Evolutionary conservation across 139 green algal species (phyloP).

Genomic region (Mesotaenium endlicherianum): DNA sequence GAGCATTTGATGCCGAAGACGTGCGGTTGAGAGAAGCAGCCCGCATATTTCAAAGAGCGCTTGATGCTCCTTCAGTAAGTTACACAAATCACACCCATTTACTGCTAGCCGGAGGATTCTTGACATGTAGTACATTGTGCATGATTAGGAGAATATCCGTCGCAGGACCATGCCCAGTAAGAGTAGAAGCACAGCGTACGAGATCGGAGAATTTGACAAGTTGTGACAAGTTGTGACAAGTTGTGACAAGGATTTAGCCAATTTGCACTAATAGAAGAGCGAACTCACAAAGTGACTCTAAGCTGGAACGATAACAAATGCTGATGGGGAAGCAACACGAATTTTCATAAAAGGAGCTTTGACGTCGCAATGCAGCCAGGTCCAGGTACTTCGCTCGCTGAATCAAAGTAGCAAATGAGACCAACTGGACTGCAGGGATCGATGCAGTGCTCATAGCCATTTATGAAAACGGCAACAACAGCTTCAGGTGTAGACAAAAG

Average conservation of each 20-base stretch:
- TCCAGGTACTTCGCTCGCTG: neutral
- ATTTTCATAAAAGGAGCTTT: no score
- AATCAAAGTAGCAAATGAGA: no score
- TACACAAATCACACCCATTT: neutral
- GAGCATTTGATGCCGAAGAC: neutral
- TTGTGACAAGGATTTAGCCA: neutral
- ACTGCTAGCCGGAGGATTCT: neutral
- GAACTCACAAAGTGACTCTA: neutral
- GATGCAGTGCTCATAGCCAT: no score
- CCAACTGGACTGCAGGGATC: no score
- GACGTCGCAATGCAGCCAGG: neutral
- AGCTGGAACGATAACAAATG: neutral
- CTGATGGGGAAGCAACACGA: neutral
- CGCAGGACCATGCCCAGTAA: neutral
- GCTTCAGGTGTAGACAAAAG: no score
- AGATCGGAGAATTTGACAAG: neutral
- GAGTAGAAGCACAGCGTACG: neutral
- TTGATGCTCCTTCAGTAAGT: neutral
- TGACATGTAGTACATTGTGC: neutral
- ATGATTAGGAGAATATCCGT: neutral
- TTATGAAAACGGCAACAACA: no score
- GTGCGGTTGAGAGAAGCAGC: neutral
- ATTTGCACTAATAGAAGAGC: neutral
- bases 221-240: neutral
- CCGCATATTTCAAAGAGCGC: conserved; percentile 16